Conservation (phyloP, 2,329 filamentous ascomycete genomes). For the Aspergillus ibericus region DNA sequence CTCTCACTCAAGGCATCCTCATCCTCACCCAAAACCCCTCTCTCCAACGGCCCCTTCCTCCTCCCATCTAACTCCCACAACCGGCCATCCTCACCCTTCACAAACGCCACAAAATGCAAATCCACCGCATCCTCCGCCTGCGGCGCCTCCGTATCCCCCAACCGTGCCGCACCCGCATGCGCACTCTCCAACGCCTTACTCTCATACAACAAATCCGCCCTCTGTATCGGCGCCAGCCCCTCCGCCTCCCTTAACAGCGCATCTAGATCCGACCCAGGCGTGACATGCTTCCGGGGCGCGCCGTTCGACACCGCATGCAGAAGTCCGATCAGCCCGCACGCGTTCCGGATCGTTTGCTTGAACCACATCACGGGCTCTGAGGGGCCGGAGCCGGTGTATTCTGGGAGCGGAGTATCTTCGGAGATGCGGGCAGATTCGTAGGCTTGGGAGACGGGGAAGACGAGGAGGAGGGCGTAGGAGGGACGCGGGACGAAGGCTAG, state of each 20-base stretch:
- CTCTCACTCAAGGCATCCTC: slow-evolving; percentile 75
- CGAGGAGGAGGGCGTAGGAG: slow-evolving; percentile 81
- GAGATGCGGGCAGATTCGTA: slow-evolving; percentile 75
- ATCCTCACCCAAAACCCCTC: slow-evolving; percentile 57
- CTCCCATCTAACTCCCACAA: slow-evolving; percentile 81
- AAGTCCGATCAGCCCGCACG: slow-evolving; percentile 86
- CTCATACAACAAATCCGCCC: slow-evolving; percentile 74
- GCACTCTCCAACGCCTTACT: slow-evolving; percentile 73
- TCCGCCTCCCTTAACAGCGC: slow-evolving; percentile 69
- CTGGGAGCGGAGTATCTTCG: slow-evolving; percentile 65
- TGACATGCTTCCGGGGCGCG: slow-evolving; percentile 62
- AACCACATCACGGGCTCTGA: slow-evolving; percentile 86
- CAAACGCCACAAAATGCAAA: slow-evolving; percentile 93
- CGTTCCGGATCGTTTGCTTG: slow-evolving; percentile 90
- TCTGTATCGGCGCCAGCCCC: slow-evolving; percentile 63
- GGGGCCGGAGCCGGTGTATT: slow-evolving; percentile 68
- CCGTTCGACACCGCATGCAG: slow-evolving; percentile 83
- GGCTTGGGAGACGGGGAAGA: slow-evolving; percentile 78
- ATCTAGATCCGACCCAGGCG: slow-evolving; percentile 47
- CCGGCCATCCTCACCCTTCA: slow-evolving; percentile 69
- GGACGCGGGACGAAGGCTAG: slow-evolving; percentile 86
- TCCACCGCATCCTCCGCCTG: slow-evolving; percentile 79
- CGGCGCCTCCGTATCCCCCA: slow-evolving; percentile 78
- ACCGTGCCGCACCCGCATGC: slow-evolving; percentile 72
- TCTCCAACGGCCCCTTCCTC: slow-evolving; percentile 70